Evolutionary conservation across 495 filamentous ascomycete genomes (phyloP), one percentile per base, ranked within the genome.

Genomic region (Amphirosellinia nigrospora): DNA sequence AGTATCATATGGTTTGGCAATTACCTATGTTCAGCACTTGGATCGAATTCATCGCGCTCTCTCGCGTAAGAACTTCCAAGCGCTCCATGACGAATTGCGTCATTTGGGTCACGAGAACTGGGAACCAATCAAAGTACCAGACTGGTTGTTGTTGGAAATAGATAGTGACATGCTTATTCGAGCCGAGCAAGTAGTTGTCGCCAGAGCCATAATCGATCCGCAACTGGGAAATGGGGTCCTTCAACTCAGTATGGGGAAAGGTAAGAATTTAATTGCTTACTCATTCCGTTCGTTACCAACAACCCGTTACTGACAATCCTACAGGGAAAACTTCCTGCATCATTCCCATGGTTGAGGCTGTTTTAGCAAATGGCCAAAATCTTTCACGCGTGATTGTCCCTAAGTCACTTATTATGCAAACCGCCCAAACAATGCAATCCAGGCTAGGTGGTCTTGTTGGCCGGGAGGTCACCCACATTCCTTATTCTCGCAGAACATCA

Each of bases 61-160:
- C 6, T 32, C 60, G 61, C 71, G 79, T 74, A 34, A 28, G 0
- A 65, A 80, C 13, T 1, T 71, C 58, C 71, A 65, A 30, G 68
- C 43, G 28, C 50, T 79, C 10, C 69, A 77, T 4, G 80, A 85
- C 21, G 82, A 86, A 60, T 43, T 73, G 8, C 32, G 66, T 4
- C 85, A 87, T 74, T 13, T 36, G 0, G 86, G 86, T 4, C 87
- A 89, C 71, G 41, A 64, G 6, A 88, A 87, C 64, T 90, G 87
- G 88, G 43, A 77, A 0, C 83, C 86, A 0, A 32, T 74, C 0
- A 55, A 85, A 11, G 46, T 62, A 6, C 79, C 85, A 0, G 88
- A 90, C 62, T 89, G 86, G 86, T 70, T 90, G 0, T 77, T 90
- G 13, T 74, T 90, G 1, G 88, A 90, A 67, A 84, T 90, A 43